These are phyloP conservation scores for Zancudomyces culisetae DNA, from an alignment of 371 early-diverging fungal species.

Conservation along the genomic window DNA sequence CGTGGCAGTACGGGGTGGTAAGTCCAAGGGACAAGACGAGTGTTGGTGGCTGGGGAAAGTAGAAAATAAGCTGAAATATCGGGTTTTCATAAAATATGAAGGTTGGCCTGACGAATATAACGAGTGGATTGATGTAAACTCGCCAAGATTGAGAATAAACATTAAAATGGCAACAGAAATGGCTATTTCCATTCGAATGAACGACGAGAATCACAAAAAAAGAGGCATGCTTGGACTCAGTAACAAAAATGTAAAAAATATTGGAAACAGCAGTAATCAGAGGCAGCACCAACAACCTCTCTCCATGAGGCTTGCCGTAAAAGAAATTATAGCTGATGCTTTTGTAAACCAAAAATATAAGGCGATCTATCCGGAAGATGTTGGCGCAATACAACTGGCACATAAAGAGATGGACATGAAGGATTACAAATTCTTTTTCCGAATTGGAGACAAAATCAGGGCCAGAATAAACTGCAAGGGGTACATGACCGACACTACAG, in stretches of 20 bases:
- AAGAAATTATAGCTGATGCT: slow-evolving; percentile 5
- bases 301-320: slow-evolving; percentile 18
- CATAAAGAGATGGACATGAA: slow-evolving; percentile 17
- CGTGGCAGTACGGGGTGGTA: background rate
- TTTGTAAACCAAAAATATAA: slow-evolving; percentile 1
- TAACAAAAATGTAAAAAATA: background rate
- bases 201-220: slow-evolving; percentile 5
- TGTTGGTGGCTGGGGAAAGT: background rate
- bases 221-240: background rate
- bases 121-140: slow-evolving; percentile 3
- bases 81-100: slow-evolving; percentile 2
- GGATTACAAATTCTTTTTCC: slow-evolving; percentile 20
- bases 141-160: background rate
- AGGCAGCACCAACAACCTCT: slow-evolving; percentile 6
- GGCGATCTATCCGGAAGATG: slow-evolving; percentile 8
- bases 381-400: slow-evolving; percentile 14
- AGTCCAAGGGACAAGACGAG: background rate
- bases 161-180: background rate
- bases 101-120: slow-evolving; percentile 4
- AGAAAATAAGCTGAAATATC: background rate
- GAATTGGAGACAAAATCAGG: slow-evolving; percentile 14
- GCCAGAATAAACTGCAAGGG: slow-evolving; percentile 12
- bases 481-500: background rate
- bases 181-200: slow-evolving; percentile 8
- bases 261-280: background rate